Base-by-base conservation (phyloP, 1,284 basidiomycete genomes). In the Clitocybe nebularis region DNA sequence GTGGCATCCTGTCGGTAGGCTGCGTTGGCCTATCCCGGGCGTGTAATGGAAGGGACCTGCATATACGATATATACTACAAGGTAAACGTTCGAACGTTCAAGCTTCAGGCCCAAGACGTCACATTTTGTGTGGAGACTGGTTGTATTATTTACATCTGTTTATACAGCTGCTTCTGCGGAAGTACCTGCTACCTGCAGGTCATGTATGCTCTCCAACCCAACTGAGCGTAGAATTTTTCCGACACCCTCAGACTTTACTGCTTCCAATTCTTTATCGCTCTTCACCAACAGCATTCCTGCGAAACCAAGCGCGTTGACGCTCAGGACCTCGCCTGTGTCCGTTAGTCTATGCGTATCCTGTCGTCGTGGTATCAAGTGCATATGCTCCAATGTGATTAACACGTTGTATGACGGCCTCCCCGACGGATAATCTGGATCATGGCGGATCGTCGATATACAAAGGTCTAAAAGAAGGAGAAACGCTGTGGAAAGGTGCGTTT, bases 251-350 rank as follows among this genome's bases (percentile, higher is more conserved):
- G 64, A 66, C 60, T 77, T 77, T 28, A 92, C 75, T 0, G 73
- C 74, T 45, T 79, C 76, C 37, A 89, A 60, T 66, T 92, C 88
- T 14, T 71, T 70, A 45, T 84, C 77, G 51, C 82, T 89, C 67
- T 84, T 89, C 30, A 89, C 89, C 38, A 94, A 75, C 46, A 93
- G 56, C 80, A 89, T 78, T 2, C 92, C 91, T 9, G 89, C 86
- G 58, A 84, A 93, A n/a, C 88, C 92, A 25, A 93, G 73, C 36
- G 90, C 75, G 60, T 94, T 93, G 24, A 94, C 71, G 51, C 78
- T 79, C 32, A 94, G 60, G 46, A 61, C 50, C 25, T 78, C 74
- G 11, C 76, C 75, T 4, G 74, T 76, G 44, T 67, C 69, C 40
- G 61, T 44, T 6, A 84, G 62, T 10, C 58, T 64, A 58, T 82